Base-by-base conservation (phyloP, 2,329 filamentous ascomycete species). In the Rugonectria rugulosa region DNA sequence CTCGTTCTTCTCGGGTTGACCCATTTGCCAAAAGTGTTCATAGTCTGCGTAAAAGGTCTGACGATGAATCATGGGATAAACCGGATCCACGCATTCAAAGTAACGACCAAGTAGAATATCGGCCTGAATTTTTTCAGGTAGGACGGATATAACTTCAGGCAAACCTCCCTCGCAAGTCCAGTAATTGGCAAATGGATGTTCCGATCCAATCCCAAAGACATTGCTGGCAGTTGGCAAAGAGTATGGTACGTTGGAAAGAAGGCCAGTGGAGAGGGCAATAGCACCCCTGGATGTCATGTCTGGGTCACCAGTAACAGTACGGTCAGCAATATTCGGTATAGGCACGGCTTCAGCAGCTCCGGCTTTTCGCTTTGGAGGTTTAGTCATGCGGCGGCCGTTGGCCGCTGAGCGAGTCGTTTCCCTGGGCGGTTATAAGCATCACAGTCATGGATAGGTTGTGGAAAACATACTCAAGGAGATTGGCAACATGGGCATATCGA, bases 181-280 rank as follows among this genome's bases (percentile, higher is more conserved):
- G 72, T 93, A 93, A 69, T 93, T 93, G 66, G 88, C 87, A 69
- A 92, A 92, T 0, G 89, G 89, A 68, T 92, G 89, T 68, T 91
- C 88, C 1, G 88, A 87, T 12, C 88, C 89, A 60, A 92, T 86
- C n/a, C 90, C 90, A 68, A 93, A 93, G 51, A 92, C 88, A 61
- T 91, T 91, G 51, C 88, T 90, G 2, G 88, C 87, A 6, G 86
- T 86, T 9, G 88, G 84, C 36, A 84, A 80, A 0, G 89, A 89
- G 68, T 89, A 90, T 1, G 89, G 88, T 3, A 92, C 82, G 66
- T 91, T 87, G 45, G 89, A 91, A 40, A 92, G 78, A 10, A 92
- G 78, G 17, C 84, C 84, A 7, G 79, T 84, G 4, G 83, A 86
- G 12, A 81, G 76, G 24, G 83, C 80, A 21, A 85, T 77, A 34